Evolutionary conservation across 768 basidiomycete genomes (phyloP).

Genomic region (Boletus rufocinnamomeus): DNA sequence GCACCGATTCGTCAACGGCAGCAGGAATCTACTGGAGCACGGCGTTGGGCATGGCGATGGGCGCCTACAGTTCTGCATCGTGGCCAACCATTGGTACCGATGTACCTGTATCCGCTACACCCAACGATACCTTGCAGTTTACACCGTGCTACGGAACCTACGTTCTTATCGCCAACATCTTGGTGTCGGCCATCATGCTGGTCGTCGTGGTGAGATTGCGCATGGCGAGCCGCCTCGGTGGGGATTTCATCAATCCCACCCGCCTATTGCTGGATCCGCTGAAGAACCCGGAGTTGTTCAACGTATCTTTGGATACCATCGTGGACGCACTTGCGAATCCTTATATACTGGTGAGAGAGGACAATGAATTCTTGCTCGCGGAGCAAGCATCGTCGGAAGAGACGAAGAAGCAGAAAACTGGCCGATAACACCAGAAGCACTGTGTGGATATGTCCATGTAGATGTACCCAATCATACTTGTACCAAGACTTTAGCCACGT

Average conservation of each 20-base stretch:
- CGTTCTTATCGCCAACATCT: slow-evolving; percentile 3
- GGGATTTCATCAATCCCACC: slow-evolving; percentile 4
- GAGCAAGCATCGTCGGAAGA: too few relatives aligned
- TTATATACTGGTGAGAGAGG: background rate
- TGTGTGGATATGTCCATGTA: too few relatives aligned
- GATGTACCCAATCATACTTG: too few relatives aligned
- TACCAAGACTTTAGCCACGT: too few relatives aligned
- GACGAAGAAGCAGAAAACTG: too few relatives aligned
- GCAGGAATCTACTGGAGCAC: background rate
- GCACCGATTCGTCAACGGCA: background rate
- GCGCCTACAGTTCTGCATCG: background rate
- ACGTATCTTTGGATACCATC: too few relatives aligned
- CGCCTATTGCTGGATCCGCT: too few relatives aligned
- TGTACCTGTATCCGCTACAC: background rate
- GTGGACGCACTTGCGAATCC: too few relatives aligned
- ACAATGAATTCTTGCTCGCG: too few relatives aligned
- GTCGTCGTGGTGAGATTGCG: background rate
- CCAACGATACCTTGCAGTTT: background rate
- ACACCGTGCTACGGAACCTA: background rate
- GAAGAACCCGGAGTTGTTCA: too few relatives aligned
- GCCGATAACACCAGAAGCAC: too few relatives aligned
- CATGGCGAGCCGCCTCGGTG: background rate
- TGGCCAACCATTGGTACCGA: background rate
- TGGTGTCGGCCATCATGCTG: slow-evolving; percentile 1
- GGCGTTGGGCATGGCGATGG: background rate